Conservation (phyloP, 139 green algal species). For the Micractinium sp. region DNA sequence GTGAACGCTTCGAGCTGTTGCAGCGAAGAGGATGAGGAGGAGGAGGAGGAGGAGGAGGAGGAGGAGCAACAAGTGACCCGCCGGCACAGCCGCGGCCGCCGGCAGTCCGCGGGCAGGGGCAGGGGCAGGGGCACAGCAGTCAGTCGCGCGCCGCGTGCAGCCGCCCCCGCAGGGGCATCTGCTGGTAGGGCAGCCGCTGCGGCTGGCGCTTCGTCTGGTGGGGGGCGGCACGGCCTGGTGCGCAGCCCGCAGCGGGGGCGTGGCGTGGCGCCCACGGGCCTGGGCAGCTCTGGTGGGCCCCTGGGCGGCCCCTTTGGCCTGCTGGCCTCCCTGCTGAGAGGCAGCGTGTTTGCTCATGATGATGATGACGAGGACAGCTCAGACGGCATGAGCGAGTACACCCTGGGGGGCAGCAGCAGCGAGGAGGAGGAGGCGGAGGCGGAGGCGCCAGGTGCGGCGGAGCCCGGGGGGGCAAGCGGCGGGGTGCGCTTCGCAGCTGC, state of each 20-base stretch:
- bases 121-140: background rate
- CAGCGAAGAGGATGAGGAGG: background rate
- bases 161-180: too few relatives aligned
- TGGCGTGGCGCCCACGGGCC: background rate
- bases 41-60: background rate
- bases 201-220: background rate
- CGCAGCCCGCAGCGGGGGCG: background rate
- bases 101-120: background rate
- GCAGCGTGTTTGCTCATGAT: background rate
- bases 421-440: constrained; percentile 2
- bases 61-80: background rate
- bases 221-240: background rate
- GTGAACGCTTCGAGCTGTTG: background rate
- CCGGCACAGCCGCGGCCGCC: background rate
- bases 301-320: background rate
- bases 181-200: background rate
- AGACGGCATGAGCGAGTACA: background rate
- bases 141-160: too few relatives aligned
- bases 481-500: background rate
- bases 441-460: background rate
- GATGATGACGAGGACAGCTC: background rate
- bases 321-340: background rate
- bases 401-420: background rate
- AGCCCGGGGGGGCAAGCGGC: too few relatives aligned
- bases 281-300: background rate